Base-by-base conservation (phyloP, 169 alveolate species). In the Hepatocystis sp. region DNA sequence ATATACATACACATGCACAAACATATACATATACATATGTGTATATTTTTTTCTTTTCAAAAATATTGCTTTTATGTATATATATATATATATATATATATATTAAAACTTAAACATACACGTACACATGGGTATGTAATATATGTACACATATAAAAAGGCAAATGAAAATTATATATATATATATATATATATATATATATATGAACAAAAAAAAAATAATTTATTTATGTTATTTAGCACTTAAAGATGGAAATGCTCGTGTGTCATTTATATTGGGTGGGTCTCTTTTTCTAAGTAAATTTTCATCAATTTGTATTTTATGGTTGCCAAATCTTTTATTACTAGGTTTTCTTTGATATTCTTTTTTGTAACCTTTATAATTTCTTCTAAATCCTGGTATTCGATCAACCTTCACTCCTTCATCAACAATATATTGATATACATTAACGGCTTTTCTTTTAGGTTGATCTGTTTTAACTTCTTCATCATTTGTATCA, bases 281-380 rank as follows among this genome's bases (percentile, higher is more conserved):
- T 10, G 88, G 88, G n/a, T 76, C 88, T 58, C 88, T 76, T 25
- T 76, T 76, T 44, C 58, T 76, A 32, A 76, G 58, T 58, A 58
- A 28, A 28, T 76, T 76, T 63, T 76, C 88, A 63, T 76, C 88
- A 28, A 58, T 40, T 32, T 23, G 53, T 5, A 60, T 56, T 76
- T 76, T 76, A 4, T 51, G 13, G 17, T 53, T 67, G 13, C 39
- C 39, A 1, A 53, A 67, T 42, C 39, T 34, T 36, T 58, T 76
- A 46, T 58, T 76, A 44, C 40, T 36, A 65, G 66, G 58, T 46
- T 60, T 76, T n/a, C 27, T 42, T 27, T 76, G 53, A 28, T 60
- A 52, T 1, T 7, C 58, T 76, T 60, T 76, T 76, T 47, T 76
- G 28, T 39, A 76, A 52, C 39, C 53, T 76, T 78, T 44, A 60